These are phyloP conservation scores for Alternaria sp. DNA, from an alignment of 2,329 filamentous ascomycete genomes.

Conservation along the genomic window DNA sequence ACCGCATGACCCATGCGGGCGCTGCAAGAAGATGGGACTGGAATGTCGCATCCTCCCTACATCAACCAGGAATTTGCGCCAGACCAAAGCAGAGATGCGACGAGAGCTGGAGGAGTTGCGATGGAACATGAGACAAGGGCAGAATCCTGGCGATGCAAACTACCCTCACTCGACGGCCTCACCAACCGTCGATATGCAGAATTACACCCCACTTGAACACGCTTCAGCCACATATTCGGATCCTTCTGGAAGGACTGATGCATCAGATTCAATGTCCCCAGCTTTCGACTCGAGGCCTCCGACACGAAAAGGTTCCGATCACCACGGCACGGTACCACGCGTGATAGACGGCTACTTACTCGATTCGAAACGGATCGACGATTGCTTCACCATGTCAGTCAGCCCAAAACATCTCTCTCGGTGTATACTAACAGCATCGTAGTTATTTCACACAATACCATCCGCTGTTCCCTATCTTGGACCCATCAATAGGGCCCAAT, in stretches of 20 bases:
- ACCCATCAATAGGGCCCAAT: conserved; percentile 40
- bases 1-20: conserved; percentile 48
- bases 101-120: conserved; percentile 48
- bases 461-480: conserved; percentile 46
- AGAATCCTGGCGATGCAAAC: conserved; percentile 36
- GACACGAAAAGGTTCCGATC: conserved; percentile 34
- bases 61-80: conserved; percentile 48
- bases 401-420: not conserved
- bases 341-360: conserved; percentile 45
- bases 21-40: conserved; percentile 49
- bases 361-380: conserved; percentile 45
- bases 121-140: conserved; percentile 46
- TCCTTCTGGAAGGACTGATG: conserved; percentile 38
- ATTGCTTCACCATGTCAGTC: conserved; percentile 47
- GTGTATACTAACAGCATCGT: conserved; percentile 20
- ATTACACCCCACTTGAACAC: conserved; percentile 38
- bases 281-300: conserved; percentile 37
- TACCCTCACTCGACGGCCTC: conserved; percentile 41
- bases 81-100: conserved; percentile 52
- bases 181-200: conserved; percentile 38
- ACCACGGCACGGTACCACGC: conserved; percentile 36
- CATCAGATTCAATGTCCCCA: conserved; percentile 43
- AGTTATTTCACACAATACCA: conserved; percentile 50
- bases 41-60: conserved; percentile 50
- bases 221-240: conserved; percentile 41